Conservation (phyloP, 2,329 filamentous ascomycete genomes). For the Apiospora arundinis region DNA sequence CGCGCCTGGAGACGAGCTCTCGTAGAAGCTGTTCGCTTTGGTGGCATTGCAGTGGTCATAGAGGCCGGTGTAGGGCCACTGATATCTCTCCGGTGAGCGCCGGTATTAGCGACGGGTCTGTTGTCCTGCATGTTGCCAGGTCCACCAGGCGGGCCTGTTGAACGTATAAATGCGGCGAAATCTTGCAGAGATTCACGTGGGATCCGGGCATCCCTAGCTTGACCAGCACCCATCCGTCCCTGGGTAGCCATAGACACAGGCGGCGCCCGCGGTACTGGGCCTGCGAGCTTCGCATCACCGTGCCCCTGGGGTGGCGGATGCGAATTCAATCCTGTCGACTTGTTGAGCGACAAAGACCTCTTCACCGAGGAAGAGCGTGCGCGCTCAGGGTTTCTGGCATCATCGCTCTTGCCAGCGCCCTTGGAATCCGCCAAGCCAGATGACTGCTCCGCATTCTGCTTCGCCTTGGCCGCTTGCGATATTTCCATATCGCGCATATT, state of each 20-base stretch:
- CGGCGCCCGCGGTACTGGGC: slow-evolving; percentile 40
- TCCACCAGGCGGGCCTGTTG: slow-evolving; percentile 73
- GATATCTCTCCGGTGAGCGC: slow-evolving; percentile 39
- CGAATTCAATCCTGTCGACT: slow-evolving; percentile 45
- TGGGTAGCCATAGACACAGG: slow-evolving; percentile 40
- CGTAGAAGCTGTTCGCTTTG: slow-evolving; percentile 47
- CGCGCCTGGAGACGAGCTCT: slow-evolving; percentile 71
- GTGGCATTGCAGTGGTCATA: slow-evolving; percentile 44
- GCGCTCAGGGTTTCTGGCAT: slow-evolving; percentile 37
- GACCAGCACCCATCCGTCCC: slow-evolving; percentile 38
- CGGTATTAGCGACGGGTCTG: slow-evolving; percentile 30
- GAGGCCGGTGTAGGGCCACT: slow-evolving; percentile 36
- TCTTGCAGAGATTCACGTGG: slow-evolving; percentile 76
- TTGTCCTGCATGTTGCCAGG: slow-evolving; percentile 32
- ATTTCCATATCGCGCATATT: slow-evolving; percentile 76
- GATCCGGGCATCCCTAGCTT: slow-evolving; percentile 76
- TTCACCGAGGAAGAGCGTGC: slow-evolving; percentile 53
- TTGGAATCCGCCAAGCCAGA: not conserved
- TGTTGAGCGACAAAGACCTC: slow-evolving; percentile 50
- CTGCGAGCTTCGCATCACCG: slow-evolving; percentile 35
- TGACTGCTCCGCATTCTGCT: slow-evolving; percentile 38
- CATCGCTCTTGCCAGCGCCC: slow-evolving; percentile 24
- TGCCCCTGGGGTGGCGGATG: slow-evolving; percentile 42
- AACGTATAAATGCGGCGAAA: slow-evolving; percentile 88
- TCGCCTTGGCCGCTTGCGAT: slow-evolving; percentile 34